A percentile compares a stretch with the other conserved stretches of the same genome.
Evolutionary conservation across 2,329 filamentous ascomycete genomes (phyloP).

Genomic region (Sporothrix brasiliensis): DNA sequence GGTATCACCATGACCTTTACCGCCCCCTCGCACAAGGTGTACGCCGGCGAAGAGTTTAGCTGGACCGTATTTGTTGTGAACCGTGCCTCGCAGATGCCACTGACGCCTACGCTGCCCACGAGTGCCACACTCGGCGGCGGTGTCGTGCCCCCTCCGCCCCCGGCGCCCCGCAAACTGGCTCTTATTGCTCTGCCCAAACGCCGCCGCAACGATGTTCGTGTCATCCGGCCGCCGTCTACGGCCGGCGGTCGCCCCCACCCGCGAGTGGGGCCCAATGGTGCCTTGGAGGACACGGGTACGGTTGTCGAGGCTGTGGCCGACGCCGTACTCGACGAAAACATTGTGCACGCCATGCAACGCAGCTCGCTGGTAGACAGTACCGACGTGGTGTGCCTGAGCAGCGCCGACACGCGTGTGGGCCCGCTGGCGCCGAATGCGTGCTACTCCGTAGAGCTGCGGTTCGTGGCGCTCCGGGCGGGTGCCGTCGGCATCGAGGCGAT

Average conservation of each 20-base stretch:
- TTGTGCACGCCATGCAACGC: slow-evolving; percentile 71
- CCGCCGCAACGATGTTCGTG: slow-evolving; percentile 59
- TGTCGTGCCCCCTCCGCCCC: slow-evolving; percentile 38
- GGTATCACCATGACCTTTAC: slow-evolving; percentile 77
- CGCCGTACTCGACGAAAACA: slow-evolving; percentile 71
- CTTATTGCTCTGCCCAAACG: slow-evolving; percentile 69
- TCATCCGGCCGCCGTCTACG: slow-evolving; percentile 58
- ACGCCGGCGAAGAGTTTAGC: slow-evolving; percentile 67
- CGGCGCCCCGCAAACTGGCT: slow-evolving; percentile 66
- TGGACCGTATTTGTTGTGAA: slow-evolving; percentile 80
- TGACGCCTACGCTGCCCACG: slow-evolving; percentile 33
- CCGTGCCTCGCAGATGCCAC: slow-evolving; percentile 53
- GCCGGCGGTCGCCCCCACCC: slow-evolving; percentile 43
- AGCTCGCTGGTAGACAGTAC: slow-evolving; percentile 64
- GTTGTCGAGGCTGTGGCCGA: slow-evolving; percentile 55
- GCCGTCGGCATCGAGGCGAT: slow-evolving; percentile 72
- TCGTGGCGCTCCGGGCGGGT: slow-evolving; percentile 68
- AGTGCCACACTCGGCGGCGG: background rate
- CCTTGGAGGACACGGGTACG: slow-evolving; percentile 11
- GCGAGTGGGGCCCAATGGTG: slow-evolving; percentile 21
- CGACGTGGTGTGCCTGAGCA: slow-evolving; percentile 72
- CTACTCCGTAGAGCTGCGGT: slow-evolving; percentile 72
- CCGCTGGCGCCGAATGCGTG: slow-evolving; percentile 72
- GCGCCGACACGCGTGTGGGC: slow-evolving; percentile 72
- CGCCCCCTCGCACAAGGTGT: slow-evolving; percentile 59